Evolutionary conservation across 2,329 filamentous ascomycete species (phyloP), one percentile per base, ranked within the genome.

Genomic region (Hypocrella siamensis): DNA sequence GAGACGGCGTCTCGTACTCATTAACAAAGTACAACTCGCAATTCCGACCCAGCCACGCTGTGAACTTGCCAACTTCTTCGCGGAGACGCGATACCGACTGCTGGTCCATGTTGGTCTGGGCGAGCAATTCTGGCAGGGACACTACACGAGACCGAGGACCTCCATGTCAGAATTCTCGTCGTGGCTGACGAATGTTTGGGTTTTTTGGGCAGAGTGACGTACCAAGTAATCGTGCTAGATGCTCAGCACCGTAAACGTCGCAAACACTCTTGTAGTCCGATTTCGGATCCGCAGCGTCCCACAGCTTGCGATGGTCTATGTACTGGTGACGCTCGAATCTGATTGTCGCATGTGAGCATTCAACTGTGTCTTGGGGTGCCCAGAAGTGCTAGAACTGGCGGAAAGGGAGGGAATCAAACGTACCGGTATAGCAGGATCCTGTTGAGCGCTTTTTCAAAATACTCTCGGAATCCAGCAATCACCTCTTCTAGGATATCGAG

Each of bases 81-180:
- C 85, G 78, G 17, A 96, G 71, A 29, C 85, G 79, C 39, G 78
- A 80, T 26, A 93, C 83, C 3, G 85, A 86, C 52, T 93, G 85
- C 32, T 79, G 67, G 48, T 96, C 90, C 85, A 98, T 93, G 57
- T 96, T 96, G 32, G 90, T 98, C 53, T 98, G 90, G 4, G 86
- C 86, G 39, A 96, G 76, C 26, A 96, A 74, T 50, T 98, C 90
- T 1, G 90, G 88, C 44, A 96, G 75, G 1, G 80, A 79, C 4
- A 92, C 88, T 93, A 15, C 7, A 9, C 4, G 24, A 17, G 7
- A 30, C 14, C 29, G 18, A 31, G 30, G n/a, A 7, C 25, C 25
- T 24, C 8, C 19, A 31, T 17, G 14, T 8, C 14, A 5, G n/a
- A 21, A 11, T 19, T 18, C 17, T 26, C 28, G 30, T 6, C 19